These are phyloP conservation scores for Yamadazyma pseudoaaseri DNA, from an alignment of 1,139 yeast species.

Conservation along the genomic window DNA sequence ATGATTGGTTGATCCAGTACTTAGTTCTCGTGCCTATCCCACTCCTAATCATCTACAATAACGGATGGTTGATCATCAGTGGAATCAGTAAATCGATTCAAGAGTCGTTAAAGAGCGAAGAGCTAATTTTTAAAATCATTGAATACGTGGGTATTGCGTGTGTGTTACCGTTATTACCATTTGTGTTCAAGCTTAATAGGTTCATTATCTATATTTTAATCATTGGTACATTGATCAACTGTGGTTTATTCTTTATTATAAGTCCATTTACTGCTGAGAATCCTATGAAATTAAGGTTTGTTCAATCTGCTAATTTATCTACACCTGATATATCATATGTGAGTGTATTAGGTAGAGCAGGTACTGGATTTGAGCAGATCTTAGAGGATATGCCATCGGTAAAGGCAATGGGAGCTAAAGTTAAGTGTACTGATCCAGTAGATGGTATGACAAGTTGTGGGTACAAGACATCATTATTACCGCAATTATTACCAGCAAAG, in stretches of 20 bases:
- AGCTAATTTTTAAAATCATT: constrained; percentile 46
- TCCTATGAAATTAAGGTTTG: constrained; percentile 70
- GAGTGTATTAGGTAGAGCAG: constrained; percentile 52
- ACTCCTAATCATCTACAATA: constrained; percentile 48
- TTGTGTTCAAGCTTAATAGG: constrained; percentile 65
- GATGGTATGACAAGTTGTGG: constrained; percentile 55
- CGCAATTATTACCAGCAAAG: constrained; percentile 46
- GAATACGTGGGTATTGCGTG: constrained; percentile 35
- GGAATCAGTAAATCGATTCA: constrained; percentile 71
- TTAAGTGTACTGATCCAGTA: constrained; percentile 33
- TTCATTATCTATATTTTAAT: constrained; percentile 37
- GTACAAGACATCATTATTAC: constrained; percentile 49
- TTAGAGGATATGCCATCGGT: constrained; percentile 65
- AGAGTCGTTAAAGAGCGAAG: constrained; percentile 53
- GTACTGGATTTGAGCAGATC: constrained; percentile 34
- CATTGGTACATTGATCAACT: constrained; percentile 30
- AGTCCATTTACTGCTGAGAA: constrained; percentile 55
- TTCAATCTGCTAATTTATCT: constrained; percentile 54
- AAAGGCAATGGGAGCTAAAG: constrained; percentile 27
- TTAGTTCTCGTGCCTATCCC: constrained; percentile 66
- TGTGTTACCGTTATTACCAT: constrained; percentile 65
- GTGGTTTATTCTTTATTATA: constrained; percentile 38
- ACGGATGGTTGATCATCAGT: constrained; percentile 54
- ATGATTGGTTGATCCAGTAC: constrained; percentile 82
- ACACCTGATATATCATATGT: constrained; percentile 34